Evolutionary conservation across 805 yeast genomes (phyloP), one percentile per base, ranked within the genome.

Genomic region (Hanseniaspora lindneri): DNA sequence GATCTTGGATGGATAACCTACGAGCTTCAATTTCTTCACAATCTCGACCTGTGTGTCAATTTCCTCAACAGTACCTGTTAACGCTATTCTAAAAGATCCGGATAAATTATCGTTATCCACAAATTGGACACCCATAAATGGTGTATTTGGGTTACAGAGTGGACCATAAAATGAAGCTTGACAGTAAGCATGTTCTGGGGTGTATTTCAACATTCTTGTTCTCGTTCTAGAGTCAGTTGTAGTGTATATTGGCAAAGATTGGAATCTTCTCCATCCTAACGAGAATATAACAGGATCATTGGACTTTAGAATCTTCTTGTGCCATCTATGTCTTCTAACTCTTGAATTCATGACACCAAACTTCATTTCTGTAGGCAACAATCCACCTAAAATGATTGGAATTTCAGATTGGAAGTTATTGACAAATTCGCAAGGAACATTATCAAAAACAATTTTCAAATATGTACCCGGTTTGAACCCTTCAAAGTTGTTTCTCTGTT

Each of bases 311-410:
- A 94, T 85, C 73, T 87, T 87, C 62, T 87, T 89, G 67, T 92
- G 96, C 99, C 99, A 92, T 70, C 98, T 79, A 63, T 92, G 99
- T 66, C 96, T 80, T 77, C 96, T 87, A 53, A 92, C 77, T 68
- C 97, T 78, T 41, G 85, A 96, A 60, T 85, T 89, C 68, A 87
- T 72, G 59, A 83, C 81, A 5, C 98, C 99, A 61, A 88, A 89
- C 60, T 94, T 74, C 51, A 87, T 82, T 62, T 92, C 99, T 4
- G 95, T 85, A 32, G 92, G 77, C 52, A 89, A 69, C 51, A 92
- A 68, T 2, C 97, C 96, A 51, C 99, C 99, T 57, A 94, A 67
- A 16, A 92, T 75, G 25, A 92, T 71, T 11, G 98, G 97, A 59
- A 69, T 87, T 36, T 68, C 72, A 1, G 98, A 94, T 58, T 86